These are phyloP conservation scores for Sophora flavescens DNA, from an alignment of 306 rosid species.

Conservation along the genomic window DNA sequence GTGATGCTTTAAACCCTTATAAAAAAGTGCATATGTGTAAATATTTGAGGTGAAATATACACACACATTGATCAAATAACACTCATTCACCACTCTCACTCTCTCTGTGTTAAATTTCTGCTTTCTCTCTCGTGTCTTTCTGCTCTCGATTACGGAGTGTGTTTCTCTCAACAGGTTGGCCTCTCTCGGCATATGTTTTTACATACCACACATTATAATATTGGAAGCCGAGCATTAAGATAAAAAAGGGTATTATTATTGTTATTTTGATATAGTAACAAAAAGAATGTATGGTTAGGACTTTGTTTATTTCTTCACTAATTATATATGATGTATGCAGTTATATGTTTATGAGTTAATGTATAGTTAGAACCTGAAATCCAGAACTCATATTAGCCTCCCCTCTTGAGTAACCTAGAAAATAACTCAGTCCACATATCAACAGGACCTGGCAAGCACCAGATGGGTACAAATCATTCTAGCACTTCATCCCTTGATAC, in stretches of 20 bases:
- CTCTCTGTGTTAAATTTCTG: too few species aligned
- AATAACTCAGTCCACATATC: slow-evolving; percentile 83
- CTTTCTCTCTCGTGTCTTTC: too few species aligned
- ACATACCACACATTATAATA: too few species aligned
- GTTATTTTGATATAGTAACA: neutral
- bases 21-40: too few species aligned
- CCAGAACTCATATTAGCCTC: slow-evolving; percentile 45
- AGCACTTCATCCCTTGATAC: slow-evolving; percentile 82
- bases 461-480: slow-evolving; percentile 89
- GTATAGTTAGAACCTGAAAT: slow-evolving; percentile 1
- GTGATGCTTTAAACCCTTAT: too few species aligned
- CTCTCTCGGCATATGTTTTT: too few species aligned
- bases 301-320: neutral
- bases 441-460: slow-evolving; percentile 96
- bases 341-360: neutral
- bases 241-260: neutral
- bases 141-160: too few species aligned
- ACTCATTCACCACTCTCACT: too few species aligned
- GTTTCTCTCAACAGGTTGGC: too few species aligned
- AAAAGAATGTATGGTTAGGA: neutral
- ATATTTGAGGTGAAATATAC: too few species aligned
- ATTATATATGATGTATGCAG: neutral
- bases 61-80: too few species aligned
- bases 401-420: slow-evolving; percentile 54
- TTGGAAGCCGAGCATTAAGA: neutral